Evolutionary conservation across 2,329 filamentous ascomycete species (phyloP).

Genomic region (Akanthomyces uredinophilus): DNA sequence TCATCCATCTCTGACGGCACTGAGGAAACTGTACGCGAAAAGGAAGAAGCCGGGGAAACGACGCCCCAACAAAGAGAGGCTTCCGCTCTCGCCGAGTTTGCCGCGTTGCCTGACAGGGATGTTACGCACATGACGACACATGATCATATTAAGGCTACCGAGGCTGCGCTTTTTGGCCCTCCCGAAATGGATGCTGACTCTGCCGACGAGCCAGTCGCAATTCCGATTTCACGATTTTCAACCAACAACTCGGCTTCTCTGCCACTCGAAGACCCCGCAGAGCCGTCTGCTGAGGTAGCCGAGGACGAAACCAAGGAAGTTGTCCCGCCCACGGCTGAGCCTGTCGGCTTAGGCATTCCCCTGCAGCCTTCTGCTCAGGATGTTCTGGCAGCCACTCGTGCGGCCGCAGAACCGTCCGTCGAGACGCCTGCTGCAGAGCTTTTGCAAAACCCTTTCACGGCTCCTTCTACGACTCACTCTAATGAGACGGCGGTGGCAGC

Average conservation of each 20-base stretch:
- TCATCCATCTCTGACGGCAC: conserved; percentile 61
- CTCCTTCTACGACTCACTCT: conserved; percentile 10
- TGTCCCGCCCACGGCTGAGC: neutral
- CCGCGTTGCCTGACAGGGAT: neutral
- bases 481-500: conserved; percentile 3
- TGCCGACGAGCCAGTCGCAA: conserved; percentile 15
- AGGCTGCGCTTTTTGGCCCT: conserved; percentile 20
- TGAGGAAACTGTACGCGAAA: conserved; percentile 49
- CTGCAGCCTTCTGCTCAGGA: conserved; percentile 26
- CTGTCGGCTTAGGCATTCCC: neutral
- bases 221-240: conserved; percentile 41
- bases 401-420: conserved; percentile 15
- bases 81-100: neutral
- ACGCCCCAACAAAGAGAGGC: conserved; percentile 17
- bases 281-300: neutral
- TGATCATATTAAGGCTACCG: conserved; percentile 15
- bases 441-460: neutral
- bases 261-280: neutral
- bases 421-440: conserved; percentile 14
- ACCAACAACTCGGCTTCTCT: conserved; percentile 20
- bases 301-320: neutral
- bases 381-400: conserved; percentile 20
- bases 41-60: conserved; percentile 19
- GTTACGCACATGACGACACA: neutral
- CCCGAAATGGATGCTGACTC: neutral